Percentiles rank a stretch among this genome's conserved stretches.
Conservation (phyloP, 495 filamentous ascomycete species). For the Antarctomyces pellizariae region DNA sequence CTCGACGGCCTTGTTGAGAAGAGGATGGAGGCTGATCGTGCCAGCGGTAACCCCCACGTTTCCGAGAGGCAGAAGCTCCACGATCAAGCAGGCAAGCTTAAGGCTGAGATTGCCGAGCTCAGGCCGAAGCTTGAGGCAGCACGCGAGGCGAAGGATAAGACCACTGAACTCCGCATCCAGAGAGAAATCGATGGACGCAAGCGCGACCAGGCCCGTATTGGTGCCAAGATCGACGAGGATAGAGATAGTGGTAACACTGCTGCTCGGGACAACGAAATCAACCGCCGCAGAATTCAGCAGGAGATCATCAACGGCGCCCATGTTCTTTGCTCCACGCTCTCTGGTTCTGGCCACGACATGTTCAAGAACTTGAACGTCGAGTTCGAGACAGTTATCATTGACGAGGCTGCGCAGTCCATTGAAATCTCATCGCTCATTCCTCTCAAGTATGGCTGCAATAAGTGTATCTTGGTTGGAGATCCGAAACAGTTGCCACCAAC, state of each 20-base stretch:
- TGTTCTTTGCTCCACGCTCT: conserved; percentile 86
- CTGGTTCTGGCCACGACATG: conserved; percentile 92
- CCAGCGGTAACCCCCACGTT: conserved; percentile 24
- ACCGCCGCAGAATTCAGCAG: conserved; percentile 64
- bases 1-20: conserved; percentile 75
- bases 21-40: conserved; percentile 29
- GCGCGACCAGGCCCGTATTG: conserved; percentile 45
- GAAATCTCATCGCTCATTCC: conserved; percentile 93
- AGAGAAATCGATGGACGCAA: conserved; percentile 59
- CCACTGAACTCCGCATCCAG: conserved; percentile 33
- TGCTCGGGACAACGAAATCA: conserved; percentile 62
- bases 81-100: conserved; percentile 55
- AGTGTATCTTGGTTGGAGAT: conserved; percentile 93
- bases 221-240: conserved; percentile 58
- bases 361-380: conserved; percentile 85
- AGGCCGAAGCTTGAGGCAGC: conserved; percentile 48
- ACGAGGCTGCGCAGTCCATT: conserved; percentile 94
- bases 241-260: conserved; percentile 61
- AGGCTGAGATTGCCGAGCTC: conserved; percentile 40
- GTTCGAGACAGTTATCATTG: conserved; percentile 95
- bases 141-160: conserved; percentile 33
- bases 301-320: conserved; percentile 74
- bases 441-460: conserved; percentile 88
- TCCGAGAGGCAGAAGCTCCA: conserved; percentile 56
- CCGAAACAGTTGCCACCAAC: conserved; percentile 93